Evolutionary conservation across 768 basidiomycete species (phyloP).

Genomic region (Pilatotrama ljubarskyi): DNA sequence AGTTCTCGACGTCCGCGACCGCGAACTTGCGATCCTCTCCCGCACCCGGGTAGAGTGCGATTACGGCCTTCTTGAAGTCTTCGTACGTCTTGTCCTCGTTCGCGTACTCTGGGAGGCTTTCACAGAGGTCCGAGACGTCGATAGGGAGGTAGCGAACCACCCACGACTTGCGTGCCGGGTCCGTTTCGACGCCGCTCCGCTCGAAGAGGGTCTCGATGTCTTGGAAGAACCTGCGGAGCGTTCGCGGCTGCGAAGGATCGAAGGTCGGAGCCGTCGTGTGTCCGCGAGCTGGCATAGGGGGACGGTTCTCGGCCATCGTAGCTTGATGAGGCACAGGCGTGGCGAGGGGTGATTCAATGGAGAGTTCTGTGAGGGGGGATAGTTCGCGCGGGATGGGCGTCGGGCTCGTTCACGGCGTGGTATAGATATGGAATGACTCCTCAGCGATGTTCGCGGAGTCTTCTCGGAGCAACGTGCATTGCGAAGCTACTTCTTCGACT

Average conservation of each 20-base stretch:
- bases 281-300: conserved; percentile 1
- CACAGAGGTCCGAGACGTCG: background rate
- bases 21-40: conserved; percentile 20
- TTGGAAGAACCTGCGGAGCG: conserved; percentile 7
- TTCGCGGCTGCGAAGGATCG: background rate
- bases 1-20: conserved; percentile 27
- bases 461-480: too few species aligned
- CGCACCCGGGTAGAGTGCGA: conserved; percentile 27
- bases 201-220: conserved; percentile 8
- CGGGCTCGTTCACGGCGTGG: too few species aligned
- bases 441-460: too few species aligned
- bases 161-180: background rate
- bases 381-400: too few species aligned
- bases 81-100: conserved; percentile 16
- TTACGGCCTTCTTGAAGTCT: conserved; percentile 25
- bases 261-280: conserved; percentile 3
- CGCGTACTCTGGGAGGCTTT: conserved; percentile 23
- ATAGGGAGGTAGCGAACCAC: conserved; percentile 1
- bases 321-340: too few species aligned
- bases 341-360: too few species aligned
- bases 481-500: too few species aligned
- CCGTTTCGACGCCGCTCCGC: background rate
- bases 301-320: too few species aligned
- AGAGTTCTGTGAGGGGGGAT: too few species aligned
- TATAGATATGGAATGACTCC: too few species aligned